These are phyloP conservation scores for Calcarisporium arbuscula DNA, from an alignment of 2,329 filamentous ascomycete genomes.

Conservation along the genomic window DNA sequence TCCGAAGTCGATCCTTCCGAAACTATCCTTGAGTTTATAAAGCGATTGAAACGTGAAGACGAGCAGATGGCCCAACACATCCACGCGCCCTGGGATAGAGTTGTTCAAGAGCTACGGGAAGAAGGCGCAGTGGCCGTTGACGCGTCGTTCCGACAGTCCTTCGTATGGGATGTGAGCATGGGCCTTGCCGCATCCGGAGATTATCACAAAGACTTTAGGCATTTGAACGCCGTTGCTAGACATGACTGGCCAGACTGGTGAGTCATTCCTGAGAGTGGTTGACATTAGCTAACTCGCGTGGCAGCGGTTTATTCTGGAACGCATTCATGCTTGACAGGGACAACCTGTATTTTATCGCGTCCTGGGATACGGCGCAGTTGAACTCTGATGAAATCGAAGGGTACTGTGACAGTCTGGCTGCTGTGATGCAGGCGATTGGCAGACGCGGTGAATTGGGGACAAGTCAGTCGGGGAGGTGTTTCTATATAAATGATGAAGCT, in stretches of 20 bases:
- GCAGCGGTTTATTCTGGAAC: constrained; percentile 31
- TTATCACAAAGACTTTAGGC: constrained; percentile 13
- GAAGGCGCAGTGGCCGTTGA: constrained; percentile 24
- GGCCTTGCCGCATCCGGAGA: constrained; percentile 16
- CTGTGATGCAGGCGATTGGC: constrained; percentile 23
- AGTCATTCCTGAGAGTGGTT: constrained; percentile 14
- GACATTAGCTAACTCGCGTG: too few relatives aligned
- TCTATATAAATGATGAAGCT: background rate
- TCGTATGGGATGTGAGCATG: constrained; percentile 32
- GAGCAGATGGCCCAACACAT: constrained; percentile 18
- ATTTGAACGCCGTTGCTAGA: constrained; percentile 22
- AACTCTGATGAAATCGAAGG: constrained; percentile 23
- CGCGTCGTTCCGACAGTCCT: constrained; percentile 29
- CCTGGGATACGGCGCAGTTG: constrained; percentile 35
- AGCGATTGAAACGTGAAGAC: constrained; percentile 19
- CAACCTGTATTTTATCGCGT: constrained; percentile 28
- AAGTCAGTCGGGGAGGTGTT: constrained; percentile 21
- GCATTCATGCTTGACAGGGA: constrained; percentile 27
- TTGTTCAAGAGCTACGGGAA: constrained; percentile 23
- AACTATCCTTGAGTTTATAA: constrained; percentile 20
- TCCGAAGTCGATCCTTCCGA: constrained; percentile 17
- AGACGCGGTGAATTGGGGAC: constrained; percentile 20
- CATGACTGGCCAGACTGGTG: constrained; percentile 33
- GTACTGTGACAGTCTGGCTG: constrained; percentile 22
- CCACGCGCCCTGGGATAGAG: constrained; percentile 28